Evolutionary conservation across 2,329 filamentous ascomycete genomes (phyloP), one percentile per base, ranked within the genome.

Genomic region (Epichloe typhina): DNA sequence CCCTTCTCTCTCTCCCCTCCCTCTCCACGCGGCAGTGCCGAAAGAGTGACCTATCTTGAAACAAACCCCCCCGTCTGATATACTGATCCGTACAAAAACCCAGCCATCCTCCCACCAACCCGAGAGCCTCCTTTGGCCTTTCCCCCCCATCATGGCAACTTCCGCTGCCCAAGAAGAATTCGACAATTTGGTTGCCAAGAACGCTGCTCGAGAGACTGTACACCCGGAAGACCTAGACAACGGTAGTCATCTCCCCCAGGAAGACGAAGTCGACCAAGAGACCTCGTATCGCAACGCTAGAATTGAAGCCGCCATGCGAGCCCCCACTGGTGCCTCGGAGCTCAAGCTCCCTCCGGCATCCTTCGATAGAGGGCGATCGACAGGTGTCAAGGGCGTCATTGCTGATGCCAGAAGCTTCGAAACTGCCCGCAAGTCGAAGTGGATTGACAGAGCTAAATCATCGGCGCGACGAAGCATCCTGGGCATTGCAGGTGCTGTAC

Each of bases 321-420:
- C 82, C 65, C 76, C 82, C 49, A 72, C 75, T 53, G 69, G 59
- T 54, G 74, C 64, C 66, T 59, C 63, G 53, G 72, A 72, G 52
- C 66, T 86, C 60, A 76, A 75, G 61, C 77, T 86, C 54, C 80
- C 80, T 13, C 80, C 79, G 9, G 71, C 72, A 12, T 75, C 73
- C 51, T 83, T 84, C 61, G 79, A 86, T 64, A 79, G 72, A 49
- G 82, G 84, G 52, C 77, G 80, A 57, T 82, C 86, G 58, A 91
- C 86, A 3, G 87, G 87, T 45, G 86, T 89, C 58, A 91, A 91
- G 72, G 87, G 87, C 55, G 87, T 93, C 66, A 91, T 93, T 61
- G 85, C 86, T 59, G 87, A 93, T 63, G 87, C 87, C 38, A 77
- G 86, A 61, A 81, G 82, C 60, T 91, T 84, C 66, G 84, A 88